Evolutionary conservation across 2,329 filamentous ascomycete species (phyloP), one percentile per base, ranked within the genome.

Genomic region (Calcarisporium arbuscula): DNA sequence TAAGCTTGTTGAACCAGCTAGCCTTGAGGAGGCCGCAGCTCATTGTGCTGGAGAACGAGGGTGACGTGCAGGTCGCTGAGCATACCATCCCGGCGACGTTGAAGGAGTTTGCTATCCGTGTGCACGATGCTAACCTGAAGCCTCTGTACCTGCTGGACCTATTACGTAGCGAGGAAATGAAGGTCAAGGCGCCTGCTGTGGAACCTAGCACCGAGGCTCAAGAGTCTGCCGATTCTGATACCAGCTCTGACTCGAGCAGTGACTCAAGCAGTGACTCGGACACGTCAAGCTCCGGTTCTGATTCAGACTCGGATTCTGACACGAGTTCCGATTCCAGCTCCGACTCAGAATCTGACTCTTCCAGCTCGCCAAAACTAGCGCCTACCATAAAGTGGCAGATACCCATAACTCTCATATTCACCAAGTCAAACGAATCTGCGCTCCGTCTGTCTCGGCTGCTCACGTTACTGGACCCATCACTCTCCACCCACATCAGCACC

Each of bases 341-440:
- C 1, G 50, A 58, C 19, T 56, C 58, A 47, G 50, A 35, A 16
- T 28, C 23, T 28, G 15, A 32, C 12, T 19, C 36, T 7, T 20
- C 3, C 15, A 5, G 21, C 14, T 15, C 22, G 19, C 11, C 22
- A 26, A 27, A 37, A 20, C 29, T 19, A 16, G 8, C 26, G 18
- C 5, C 2, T 5, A n/a, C 28, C 14, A 10, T n/a, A 4, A 28
- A 6, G 15, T 53, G 61, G 42, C 46, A 41, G 25, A 40, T 56
- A 14, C 62, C 67, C 19, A 64, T 64, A 4, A 77, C 82, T 9
- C 70, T 96, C 22, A 79, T 96, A 45, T 96, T 96, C 56, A 89
- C 88, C 30, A 87, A 87, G 49, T 94, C 85, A 38, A 95, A 90
- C 54, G 88, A 95, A 56, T 78, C 82, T 14, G 86, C 90, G 2